phyloP scores from a whole-genome alignment of 208 protist genomes.

The Plasmodiophora brassicae region DNA sequence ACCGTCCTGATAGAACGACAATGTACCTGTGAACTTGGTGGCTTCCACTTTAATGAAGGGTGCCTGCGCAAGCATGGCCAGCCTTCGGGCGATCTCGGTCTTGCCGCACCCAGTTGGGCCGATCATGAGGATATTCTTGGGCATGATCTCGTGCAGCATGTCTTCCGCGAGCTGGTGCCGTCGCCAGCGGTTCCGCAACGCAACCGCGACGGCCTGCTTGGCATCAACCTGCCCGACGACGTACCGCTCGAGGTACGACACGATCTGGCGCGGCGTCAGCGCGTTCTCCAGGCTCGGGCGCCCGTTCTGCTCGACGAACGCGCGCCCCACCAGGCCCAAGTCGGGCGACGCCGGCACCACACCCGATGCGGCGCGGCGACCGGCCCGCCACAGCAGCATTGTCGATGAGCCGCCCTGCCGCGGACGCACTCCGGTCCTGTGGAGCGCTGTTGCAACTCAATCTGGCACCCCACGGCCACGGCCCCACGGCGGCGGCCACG shows the following conservation, averaged over 20 bases:
- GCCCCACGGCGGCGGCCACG: too few relatives aligned
- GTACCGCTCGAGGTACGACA: slow-evolving; percentile 78
- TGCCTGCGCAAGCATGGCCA: slow-evolving; percentile 90
- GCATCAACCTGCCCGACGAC: slow-evolving; percentile 89
- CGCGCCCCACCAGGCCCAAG: too few relatives aligned
- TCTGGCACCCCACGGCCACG: too few relatives aligned
- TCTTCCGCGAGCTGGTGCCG: slow-evolving; percentile 43
- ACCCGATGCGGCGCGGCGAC: too few relatives aligned
- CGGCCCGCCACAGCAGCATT: too few relatives aligned
- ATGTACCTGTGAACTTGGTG: slow-evolving; percentile 96
- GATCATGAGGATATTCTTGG: slow-evolving; percentile 72
- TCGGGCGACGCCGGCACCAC: too few relatives aligned
- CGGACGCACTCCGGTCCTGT: too few relatives aligned
- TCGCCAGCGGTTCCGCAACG: slow-evolving; percentile 76
- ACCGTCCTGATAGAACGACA: slow-evolving; percentile 43
- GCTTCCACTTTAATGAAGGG: slow-evolving; percentile 96
- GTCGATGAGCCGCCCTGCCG: too few relatives aligned
- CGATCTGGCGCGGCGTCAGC: neutral
- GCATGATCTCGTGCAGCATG: slow-evolving; percentile 52
- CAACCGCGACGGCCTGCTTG: slow-evolving; percentile 89
- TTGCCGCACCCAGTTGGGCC: slow-evolving; percentile 70
- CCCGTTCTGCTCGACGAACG: too few relatives aligned
- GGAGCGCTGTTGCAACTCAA: too few relatives aligned
- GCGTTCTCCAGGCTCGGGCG: too few relatives aligned
- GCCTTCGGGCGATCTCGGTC: slow-evolving; percentile 85